Base-by-base conservation (phyloP, 495 filamentous ascomycete genomes). In the Aspergillus homomorphus region DNA sequence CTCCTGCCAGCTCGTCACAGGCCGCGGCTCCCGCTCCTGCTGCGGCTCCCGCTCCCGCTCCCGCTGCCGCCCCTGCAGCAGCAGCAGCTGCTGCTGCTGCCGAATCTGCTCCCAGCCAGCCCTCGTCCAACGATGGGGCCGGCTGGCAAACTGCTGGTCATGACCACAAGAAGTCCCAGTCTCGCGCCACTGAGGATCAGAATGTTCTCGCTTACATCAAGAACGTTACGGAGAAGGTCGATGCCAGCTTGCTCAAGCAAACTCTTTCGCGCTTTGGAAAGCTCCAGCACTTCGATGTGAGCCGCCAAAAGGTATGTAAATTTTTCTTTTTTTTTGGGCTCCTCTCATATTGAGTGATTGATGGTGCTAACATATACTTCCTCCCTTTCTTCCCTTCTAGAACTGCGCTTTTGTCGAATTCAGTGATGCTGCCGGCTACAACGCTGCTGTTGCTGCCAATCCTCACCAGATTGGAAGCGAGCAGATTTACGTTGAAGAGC, bases 341-440 rank as follows among this genome's bases (percentile, higher is more conserved):
- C 18, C 8, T 21, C 8, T 42, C 19, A 7, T 19, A 43, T 20
- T 16, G 15, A n/a, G 0, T 21, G 4, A 45, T 20, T 21, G 38
- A 21, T 16, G 18, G 45, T 15, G 59, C 58, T 58, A 54, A 59
- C 19, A 6, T 48, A n/a, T n/a, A n/a, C n/a, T n/a, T n/a, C n/a
- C n/a, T n/a, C n/a, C 10, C 28, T 43, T 28, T 9, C 45, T 16
- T 30, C 18, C 0, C 45, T 46, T 54, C 19, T 64, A 97, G 95
- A 97, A 92, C 78, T 96, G 91, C 67, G 95, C 94, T 24, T 96
- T 96, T 69, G 89, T 96, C 60, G 95, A 98, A 68, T 98, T 95
- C 69, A 85, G 84, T 63, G 89, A 88, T 42, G 66, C 82, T 48
- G 80, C 90, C 48, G 90, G 83, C 20, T 97, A 93, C 69, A 78